Base-by-base conservation (phyloP, 305 asterid genomes). In the Caryopteris hybrid region DNA sequence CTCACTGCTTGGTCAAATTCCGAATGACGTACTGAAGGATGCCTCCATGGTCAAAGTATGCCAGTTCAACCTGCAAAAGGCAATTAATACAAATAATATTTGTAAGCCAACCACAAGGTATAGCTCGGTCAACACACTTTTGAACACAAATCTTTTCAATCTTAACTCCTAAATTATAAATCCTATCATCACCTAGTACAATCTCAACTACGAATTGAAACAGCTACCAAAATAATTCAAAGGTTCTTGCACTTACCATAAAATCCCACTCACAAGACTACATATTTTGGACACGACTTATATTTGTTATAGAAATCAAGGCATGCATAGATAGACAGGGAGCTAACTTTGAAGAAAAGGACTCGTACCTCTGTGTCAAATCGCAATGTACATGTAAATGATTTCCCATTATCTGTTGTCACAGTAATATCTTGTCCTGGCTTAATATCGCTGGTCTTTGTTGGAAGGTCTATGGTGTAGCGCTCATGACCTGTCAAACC, bases 381-480 rank as follows among this genome's bases (percentile, higher is more conserved):
- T 60, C 96, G 89, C 46, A 82, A 74, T 62, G 86, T 75, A 72
- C 98, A 89, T 0, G 86, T 84, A 74, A 91, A 91, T 21, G 95
- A 81, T 76, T 81, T 89, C 36, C 94, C 98, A 36, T 43, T 53
- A 58, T 89, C 91, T 5, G 87, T 89, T 8, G 84, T 86, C 64
- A 91, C 95, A 0, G 86, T 78, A 14, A 89, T 69, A 77, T 91
- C 95, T 80, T 91, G 95, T 31, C 98, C 95, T 5, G 95, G 98
- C 72, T 72, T 80, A 17, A 91, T 80, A 56, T 91, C 92, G 48
- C 88, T 87, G 50, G 69, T 64, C 54, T 79, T 87, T 17, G 78
- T 16, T 8, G 96, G 98, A 59, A 91, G 94, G 79, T 87, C 89
- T 0, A 91, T 81, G 14, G 92, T 83, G 83, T 73, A 91, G 64